These are phyloP conservation scores for Cruciata laevipes DNA, from an alignment of 257 asterid species.

Conservation along the genomic window DNA sequence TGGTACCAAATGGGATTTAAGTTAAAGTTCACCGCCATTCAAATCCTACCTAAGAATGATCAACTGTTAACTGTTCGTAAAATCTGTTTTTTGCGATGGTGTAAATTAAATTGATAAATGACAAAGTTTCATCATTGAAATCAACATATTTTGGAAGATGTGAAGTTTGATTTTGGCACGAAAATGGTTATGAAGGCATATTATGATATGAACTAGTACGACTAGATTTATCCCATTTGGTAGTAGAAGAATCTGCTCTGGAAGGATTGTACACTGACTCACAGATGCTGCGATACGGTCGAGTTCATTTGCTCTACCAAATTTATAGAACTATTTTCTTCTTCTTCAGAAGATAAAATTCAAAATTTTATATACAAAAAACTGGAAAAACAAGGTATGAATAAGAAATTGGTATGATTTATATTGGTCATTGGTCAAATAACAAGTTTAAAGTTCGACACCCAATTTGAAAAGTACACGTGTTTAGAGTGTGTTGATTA, in stretches of 20 bases:
- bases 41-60: not conserved
- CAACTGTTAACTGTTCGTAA: no score
- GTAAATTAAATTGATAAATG: not conserved
- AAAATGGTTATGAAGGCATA: no score
- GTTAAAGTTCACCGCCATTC: not conserved
- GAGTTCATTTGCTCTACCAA: not conserved
- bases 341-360: not conserved
- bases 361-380: not conserved
- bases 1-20: not conserved
- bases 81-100: no score
- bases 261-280: not conserved
- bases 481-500: no score
- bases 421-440: not conserved
- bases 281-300: not conserved
- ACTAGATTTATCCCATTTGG: not conserved
- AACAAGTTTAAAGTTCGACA: not conserved
- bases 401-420: not conserved
- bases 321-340: not conserved
- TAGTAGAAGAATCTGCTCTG: not conserved
- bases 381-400: not conserved
- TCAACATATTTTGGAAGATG: not conserved
- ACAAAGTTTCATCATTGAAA: not conserved
- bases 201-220: not conserved
- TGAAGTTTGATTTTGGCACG: not conserved
- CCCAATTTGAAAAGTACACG: no score